Base-by-base conservation (phyloP, 495 filamentous ascomycete genomes). In the Penicillium canescens region DNA sequence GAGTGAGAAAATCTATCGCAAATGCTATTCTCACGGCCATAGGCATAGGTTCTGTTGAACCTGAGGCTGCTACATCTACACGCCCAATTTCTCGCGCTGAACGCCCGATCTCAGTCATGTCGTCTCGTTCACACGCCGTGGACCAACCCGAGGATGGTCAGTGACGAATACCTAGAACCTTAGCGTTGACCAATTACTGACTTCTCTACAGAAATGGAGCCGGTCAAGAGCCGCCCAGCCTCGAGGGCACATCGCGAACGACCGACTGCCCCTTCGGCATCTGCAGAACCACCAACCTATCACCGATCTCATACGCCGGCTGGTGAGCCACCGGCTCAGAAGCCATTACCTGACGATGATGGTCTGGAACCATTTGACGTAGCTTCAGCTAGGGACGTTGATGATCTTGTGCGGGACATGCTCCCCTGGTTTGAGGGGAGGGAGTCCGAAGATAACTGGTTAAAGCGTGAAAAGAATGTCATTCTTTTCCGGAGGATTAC, bases 361-460 rank as follows among this genome's bases (percentile, higher is more conserved):
- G 71, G 79, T 12, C 78, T 96, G 42, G 89, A 94, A 24, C 92
- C 95, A 1, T 66, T 86, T 6, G 87, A 91, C 65, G 85, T 96
- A 31, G 85, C 89, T 38, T 92, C 91, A 1, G 77, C 86, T 40
- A 79, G 89, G 45, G 91, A 97, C 41, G 68, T 98, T 16, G 92
- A 97, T 44, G 91, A 96, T 21, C 83, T 86, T 4, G 83, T 96
- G 58, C 81, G 80, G 37, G 83, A 85, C 10, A 96, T 99, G 91
- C 74, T 83, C 26, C 78, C 78, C 31, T 79, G 75, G 62, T 98
- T 98, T 59, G 91, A 97, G 56, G 93, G 92, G 36, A 90, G 81
- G 61, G 94, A 98, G 71, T 84, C 88, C 0, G 94, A 98, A 61
- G 78, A 86, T 23, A 98, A 98, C 61, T 98, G 94, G 92, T 61